These are phyloP conservation scores for Poronia punctata DNA, from an alignment of 495 filamentous ascomycete species.

Conservation along the genomic window DNA sequence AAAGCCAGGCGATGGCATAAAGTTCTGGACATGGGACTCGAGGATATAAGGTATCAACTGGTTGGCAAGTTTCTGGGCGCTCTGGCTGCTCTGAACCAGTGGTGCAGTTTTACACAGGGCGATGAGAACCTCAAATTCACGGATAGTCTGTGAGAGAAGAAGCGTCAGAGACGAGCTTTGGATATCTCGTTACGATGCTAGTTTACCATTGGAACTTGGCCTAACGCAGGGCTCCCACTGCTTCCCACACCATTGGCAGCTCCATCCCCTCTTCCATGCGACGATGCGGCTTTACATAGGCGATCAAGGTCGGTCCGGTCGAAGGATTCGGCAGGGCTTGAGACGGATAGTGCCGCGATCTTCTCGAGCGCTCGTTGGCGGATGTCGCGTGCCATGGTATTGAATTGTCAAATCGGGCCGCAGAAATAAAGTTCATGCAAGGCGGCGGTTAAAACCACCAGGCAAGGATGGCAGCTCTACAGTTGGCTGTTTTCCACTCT, in stretches of 20 bases:
- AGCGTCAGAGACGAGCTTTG: slow-evolving; percentile 7
- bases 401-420: not conserved
- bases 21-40: slow-evolving; percentile 69
- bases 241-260: slow-evolving; percentile 26
- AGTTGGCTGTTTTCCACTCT: no score
- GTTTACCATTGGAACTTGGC: slow-evolving; percentile 46
- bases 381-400: slow-evolving; percentile 43
- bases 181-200: not conserved
- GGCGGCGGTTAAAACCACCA: no score
- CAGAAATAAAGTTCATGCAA: no score
- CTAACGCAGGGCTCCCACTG: slow-evolving; percentile 24
- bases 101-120: slow-evolving; percentile 84
- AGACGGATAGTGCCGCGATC: slow-evolving; percentile 57
- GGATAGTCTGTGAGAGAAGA: slow-evolving; percentile 44
- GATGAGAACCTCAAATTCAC: slow-evolving; percentile 83
- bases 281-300: slow-evolving; percentile 51
- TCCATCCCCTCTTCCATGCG: slow-evolving; percentile 24
- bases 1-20: slow-evolving; percentile 75
- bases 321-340: slow-evolving; percentile 42
- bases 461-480: no score
- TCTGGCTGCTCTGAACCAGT: slow-evolving; percentile 54
- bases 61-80: slow-evolving; percentile 62
- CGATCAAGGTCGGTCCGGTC: slow-evolving; percentile 57
- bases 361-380: slow-evolving; percentile 62
- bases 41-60: slow-evolving; percentile 77